phyloP scores from a whole-genome alignment of 2,329 filamentous ascomycete genomes.

The Apiospora sp. region DNA sequence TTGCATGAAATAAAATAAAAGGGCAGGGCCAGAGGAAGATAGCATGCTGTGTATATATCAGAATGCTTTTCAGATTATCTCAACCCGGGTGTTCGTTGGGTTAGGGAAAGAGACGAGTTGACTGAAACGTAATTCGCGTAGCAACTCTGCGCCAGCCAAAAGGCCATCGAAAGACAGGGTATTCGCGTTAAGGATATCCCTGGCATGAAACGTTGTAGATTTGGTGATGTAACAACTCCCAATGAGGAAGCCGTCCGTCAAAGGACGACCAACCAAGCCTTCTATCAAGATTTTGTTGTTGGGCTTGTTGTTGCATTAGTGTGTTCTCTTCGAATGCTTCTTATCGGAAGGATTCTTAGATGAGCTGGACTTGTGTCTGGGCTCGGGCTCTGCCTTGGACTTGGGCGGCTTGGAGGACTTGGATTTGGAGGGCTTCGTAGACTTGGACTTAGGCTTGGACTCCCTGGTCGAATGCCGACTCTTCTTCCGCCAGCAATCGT shows the following conservation, averaged over 20 bases:
- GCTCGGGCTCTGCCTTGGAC: not conserved
- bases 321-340: not conserved
- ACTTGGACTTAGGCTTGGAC: not conserved
- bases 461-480: not conserved
- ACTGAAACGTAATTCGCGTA: conserved; percentile 14
- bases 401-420: not conserved
- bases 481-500: conserved; percentile 55
- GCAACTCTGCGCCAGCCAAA: not conserved
- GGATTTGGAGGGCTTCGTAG: not conserved
- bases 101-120: not conserved
- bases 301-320: not conserved
- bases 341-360: conserved; percentile 2
- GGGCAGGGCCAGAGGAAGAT: not conserved
- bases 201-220: conserved; percentile 10
- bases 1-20: not conserved
- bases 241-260: not conserved
- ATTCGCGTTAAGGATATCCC: not conserved
- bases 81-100: not conserved
- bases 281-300: not conserved
- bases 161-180: conserved; percentile 4
- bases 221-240: conserved; percentile 6
- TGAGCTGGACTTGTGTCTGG: not conserved
- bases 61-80: not conserved
- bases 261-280: not conserved
- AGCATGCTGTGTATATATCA: not conserved